A percentile compares a stretch with the other conserved stretches of the same genome.
Evolutionary conservation across 768 basidiomycete species (phyloP).

Genomic region (Leucosporidium scottii): DNA sequence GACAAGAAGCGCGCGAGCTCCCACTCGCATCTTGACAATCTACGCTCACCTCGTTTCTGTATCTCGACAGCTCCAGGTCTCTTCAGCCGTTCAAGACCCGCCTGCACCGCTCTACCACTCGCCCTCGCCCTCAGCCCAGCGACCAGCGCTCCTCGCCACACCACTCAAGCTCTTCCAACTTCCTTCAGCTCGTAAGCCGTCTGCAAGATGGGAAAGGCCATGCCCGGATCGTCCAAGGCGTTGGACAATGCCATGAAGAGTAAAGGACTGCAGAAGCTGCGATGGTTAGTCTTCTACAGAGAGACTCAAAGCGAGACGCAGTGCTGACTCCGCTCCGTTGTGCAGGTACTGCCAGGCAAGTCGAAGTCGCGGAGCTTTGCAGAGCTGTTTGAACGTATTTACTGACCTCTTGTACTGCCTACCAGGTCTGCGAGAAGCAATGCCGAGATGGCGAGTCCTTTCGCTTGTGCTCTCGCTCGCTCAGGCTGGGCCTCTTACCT

Average conservation of each 20-base stretch:
- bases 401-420: constrained; percentile 47
- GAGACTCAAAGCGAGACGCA: no score
- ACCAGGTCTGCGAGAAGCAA: constrained; percentile 96
- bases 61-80: no score
- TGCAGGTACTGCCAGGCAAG: neutral
- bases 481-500: neutral
- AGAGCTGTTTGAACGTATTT: neutral
- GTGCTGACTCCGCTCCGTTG: no score
- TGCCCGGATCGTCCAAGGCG: neutral
- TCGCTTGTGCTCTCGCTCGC: neutral
- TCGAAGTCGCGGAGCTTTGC: neutral
- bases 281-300: neutral
- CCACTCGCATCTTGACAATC: no score
- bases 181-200: no score
- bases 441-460: constrained; percentile 51
- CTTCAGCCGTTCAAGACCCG: neutral
- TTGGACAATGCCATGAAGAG: constrained; percentile 95
- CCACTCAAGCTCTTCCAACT: no score
- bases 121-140: neutral
- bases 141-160: no score
- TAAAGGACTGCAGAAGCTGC: constrained; percentile 51
- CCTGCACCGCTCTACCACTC: neutral
- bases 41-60: no score
- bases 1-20: no score
- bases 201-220: neutral